Evolutionary conservation across 208 protist genomes (phyloP).

Genomic region (Leishmania turanica): DNA sequence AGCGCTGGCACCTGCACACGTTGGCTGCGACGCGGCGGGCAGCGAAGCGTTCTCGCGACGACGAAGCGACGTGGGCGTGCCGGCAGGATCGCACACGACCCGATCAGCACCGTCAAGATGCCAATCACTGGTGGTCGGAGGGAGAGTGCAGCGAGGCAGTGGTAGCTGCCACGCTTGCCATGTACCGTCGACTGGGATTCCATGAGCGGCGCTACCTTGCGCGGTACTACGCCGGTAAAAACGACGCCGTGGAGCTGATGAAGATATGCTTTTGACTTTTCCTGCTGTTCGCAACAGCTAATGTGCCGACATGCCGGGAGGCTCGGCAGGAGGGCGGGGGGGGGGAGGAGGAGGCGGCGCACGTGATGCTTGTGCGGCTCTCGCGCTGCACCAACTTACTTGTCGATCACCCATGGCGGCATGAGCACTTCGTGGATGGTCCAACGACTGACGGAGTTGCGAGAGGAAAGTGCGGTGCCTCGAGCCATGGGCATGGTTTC

Average conservation of each 20-base stretch:
- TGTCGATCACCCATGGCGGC: background rate
- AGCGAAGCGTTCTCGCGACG: background rate
- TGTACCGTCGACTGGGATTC: conserved; percentile 65
- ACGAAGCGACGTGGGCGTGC: background rate
- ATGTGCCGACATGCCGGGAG: background rate
- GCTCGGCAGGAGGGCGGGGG: background rate
- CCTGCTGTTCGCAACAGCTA: background rate
- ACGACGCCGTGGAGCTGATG: conserved; percentile 78
- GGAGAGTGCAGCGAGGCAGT: background rate
- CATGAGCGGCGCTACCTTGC: conserved; percentile 43
- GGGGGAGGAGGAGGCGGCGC: background rate
- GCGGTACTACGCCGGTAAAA: conserved; percentile 52
- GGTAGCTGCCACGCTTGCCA: conserved; percentile 24
- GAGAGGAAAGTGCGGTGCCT: background rate
- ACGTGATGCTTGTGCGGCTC: background rate
- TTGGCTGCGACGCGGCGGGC: conserved; percentile 23
- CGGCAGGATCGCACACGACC: background rate
- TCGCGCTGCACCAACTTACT: background rate
- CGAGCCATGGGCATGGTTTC: background rate
- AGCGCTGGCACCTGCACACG: conserved; percentile 76
- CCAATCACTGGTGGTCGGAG: background rate
- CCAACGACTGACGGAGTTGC: background rate
- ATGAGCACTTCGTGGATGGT: background rate
- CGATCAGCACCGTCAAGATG: background rate
- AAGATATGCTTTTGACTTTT: conserved; percentile 5